Evolutionary conservation across 2,329 filamentous ascomycete species (phyloP), one percentile per base, ranked within the genome.

Genomic region (Diaporthe destruens): DNA sequence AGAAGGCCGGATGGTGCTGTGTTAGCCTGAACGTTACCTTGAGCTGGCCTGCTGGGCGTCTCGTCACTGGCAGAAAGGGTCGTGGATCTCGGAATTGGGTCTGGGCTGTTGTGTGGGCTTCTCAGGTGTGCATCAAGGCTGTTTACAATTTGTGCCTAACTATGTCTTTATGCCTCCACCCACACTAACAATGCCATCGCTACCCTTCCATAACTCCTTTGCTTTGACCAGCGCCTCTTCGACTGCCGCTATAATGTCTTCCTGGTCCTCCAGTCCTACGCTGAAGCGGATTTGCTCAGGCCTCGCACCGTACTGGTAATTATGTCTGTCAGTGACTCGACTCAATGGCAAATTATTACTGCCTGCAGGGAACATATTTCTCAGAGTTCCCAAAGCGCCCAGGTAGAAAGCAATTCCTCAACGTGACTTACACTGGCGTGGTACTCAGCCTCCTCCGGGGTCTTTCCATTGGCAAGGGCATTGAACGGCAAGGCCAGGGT

Each of bases 401-500:
- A 42, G 5, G 4, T 18, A 14, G 39, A 18, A 42, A 6, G 5
- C 1, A 18, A 6, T 42, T 18, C 39, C 39, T 18, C 39, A 6
- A 23, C 7, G 1, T 34, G 11, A 65, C 29, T 51, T 65, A 65
- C 61, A 4, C 75, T 74, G 1, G 80, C 79, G 75, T 85, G 80
- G n/a, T 81, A 80, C 39, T 77, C 80, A 4, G 78, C 79, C 66
- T 83, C 80, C 12, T 83, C 80, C 6, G 80, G 75, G 34, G 82
- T 80, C 69, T 81, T 83, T 4, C 82, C 80, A 75, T 84, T 87
- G 3, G 84, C 78, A n/a, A 83, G 76, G 74, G 84, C 81, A 71
- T 84, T 85, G 75, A 87, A 89, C 0, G 86, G 81, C 44, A 88
- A 74, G 39, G 83, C 82, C 2, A 90, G 79, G 12, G 87, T 89